Evolutionary conservation across 257 asterid genomes (phyloP).

Genomic region (Thymus quinquecostatus): DNA sequence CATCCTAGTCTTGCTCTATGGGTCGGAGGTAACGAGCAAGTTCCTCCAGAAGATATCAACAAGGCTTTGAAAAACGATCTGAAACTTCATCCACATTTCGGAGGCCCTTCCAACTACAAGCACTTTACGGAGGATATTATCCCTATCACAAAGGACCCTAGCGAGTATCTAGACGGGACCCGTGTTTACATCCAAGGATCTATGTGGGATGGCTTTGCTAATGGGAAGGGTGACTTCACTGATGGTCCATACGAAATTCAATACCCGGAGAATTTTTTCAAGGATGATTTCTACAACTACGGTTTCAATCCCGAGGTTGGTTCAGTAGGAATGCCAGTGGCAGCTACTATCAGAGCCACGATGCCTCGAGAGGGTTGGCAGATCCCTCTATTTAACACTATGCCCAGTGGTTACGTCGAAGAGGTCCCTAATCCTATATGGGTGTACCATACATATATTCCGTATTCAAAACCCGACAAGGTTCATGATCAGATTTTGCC

Average conservation of each 20-base stretch:
- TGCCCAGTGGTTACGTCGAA: constrained; percentile 65
- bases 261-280: constrained; percentile 85
- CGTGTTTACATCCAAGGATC: constrained; percentile 86
- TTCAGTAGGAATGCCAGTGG: constrained; percentile 96
- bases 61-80: constrained; percentile 66
- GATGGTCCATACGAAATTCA: constrained; percentile 98
- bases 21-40: constrained; percentile 99
- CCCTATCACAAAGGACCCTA: constrained; percentile 58
- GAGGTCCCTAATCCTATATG: constrained; percentile 92
- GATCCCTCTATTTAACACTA: constrained; percentile 70
- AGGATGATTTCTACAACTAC: constrained; percentile 70
- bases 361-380: constrained; percentile 90
- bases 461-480: constrained; percentile 83
- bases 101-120: constrained; percentile 28
- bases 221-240: constrained; percentile 85
- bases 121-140: constrained; percentile 29
- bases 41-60: constrained; percentile 87
- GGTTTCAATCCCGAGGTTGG: constrained; percentile 99
- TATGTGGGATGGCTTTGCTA: constrained; percentile 98
- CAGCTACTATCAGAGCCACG: constrained; percentile 94
- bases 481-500: constrained; percentile 89
- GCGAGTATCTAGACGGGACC: constrained; percentile 91
- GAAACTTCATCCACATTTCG: constrained; percentile 71
- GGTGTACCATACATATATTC: constrained; percentile 88
- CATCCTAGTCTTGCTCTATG: constrained; percentile 98